A percentile compares a stretch with the other conserved stretches of the same genome.
These are phyloP conservation scores for Aspergillus nanangensis DNA, from an alignment of 495 filamentous ascomycete genomes.

Conservation along the genomic window DNA sequence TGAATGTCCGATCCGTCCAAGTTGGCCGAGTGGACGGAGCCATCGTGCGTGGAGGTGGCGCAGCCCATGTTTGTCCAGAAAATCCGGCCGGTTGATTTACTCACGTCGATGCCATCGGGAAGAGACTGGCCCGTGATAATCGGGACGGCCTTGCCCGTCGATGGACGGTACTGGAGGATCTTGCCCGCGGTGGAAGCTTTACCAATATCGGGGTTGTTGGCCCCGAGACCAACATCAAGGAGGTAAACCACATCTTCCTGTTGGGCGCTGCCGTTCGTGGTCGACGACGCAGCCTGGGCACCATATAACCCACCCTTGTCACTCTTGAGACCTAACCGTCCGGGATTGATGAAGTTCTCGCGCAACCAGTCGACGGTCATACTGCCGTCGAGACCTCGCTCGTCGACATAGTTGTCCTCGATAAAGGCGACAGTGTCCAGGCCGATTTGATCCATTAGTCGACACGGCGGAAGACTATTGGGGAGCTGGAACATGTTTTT, in stretches of 20 bases:
- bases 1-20: constrained; percentile 39
- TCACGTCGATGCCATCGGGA: constrained; percentile 47
- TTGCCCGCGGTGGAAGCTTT: constrained; percentile 18
- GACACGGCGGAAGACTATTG: constrained; percentile 19
- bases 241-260: constrained; percentile 20
- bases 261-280: background rate
- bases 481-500: constrained; percentile 24
- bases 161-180: constrained; percentile 16
- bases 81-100: constrained; percentile 25
- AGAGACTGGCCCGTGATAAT: constrained; percentile 28
- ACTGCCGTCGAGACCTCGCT: constrained; percentile 18
- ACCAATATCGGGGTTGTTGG: constrained; percentile 16
- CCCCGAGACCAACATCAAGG: constrained; percentile 25
- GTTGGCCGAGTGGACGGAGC: constrained; percentile 38
- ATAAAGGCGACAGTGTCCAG: constrained; percentile 34
- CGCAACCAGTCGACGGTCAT: constrained; percentile 30
- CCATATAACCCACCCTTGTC: constrained; percentile 32
- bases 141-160: constrained; percentile 16
- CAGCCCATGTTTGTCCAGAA: constrained; percentile 55
- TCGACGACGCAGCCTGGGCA: constrained; percentile 1
- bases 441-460: constrained; percentile 28
- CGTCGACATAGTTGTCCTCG: constrained; percentile 38
- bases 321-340: constrained; percentile 26
- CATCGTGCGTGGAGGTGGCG: constrained; percentile 30
- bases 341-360: constrained; percentile 27